Conservation (phyloP, 495 filamentous ascomycete genomes). For the Penicillium chermesinum region DNA sequence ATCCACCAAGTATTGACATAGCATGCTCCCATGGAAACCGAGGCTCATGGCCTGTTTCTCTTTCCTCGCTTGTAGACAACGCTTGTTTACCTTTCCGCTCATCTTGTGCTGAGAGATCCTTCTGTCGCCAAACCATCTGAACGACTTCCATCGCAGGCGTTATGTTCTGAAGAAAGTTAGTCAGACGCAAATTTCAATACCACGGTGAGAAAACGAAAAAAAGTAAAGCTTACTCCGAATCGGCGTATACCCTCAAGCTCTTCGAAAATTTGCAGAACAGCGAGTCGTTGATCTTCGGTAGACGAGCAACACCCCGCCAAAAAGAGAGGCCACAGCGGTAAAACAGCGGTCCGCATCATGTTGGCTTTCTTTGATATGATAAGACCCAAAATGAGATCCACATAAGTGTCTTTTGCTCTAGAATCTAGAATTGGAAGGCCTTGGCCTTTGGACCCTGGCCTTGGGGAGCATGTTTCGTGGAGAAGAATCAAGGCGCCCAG, state of each 20-base stretch:
- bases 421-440: not conserved
- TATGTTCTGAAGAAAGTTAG: slow-evolving; percentile 22
- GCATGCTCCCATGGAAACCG: slow-evolving; percentile 29
- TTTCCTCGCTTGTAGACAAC: not conserved
- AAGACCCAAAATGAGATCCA: slow-evolving; percentile 8
- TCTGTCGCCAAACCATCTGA: slow-evolving; percentile 22
- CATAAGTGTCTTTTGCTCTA: slow-evolving; percentile 8
- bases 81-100: slow-evolving; percentile 16
- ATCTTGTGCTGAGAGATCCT: slow-evolving; percentile 17
- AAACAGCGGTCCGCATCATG: slow-evolving; percentile 20
- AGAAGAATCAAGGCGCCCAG: slow-evolving; percentile 21
- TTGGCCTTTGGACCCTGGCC: not conserved
- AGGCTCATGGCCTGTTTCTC: slow-evolving; percentile 5
- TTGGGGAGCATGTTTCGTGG: slow-evolving; percentile 16
- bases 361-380: slow-evolving; percentile 13
- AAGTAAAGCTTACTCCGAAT: slow-evolving; percentile 12
- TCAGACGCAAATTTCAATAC: not conserved
- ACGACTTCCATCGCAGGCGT: slow-evolving; percentile 27
- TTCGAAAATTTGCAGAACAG: slow-evolving; percentile 18
- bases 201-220: no score
- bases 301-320: slow-evolving; percentile 22
- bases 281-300: slow-evolving; percentile 16
- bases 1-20: slow-evolving; percentile 26
- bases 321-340: slow-evolving; percentile 24
- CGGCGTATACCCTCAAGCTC: slow-evolving; percentile 9